Percentiles rank a stretch among this genome's conserved stretches.
Evolutionary conservation across 176 grass and related monocot species (phyloP).

Genomic region (Hyparrhenia diplandra): DNA sequence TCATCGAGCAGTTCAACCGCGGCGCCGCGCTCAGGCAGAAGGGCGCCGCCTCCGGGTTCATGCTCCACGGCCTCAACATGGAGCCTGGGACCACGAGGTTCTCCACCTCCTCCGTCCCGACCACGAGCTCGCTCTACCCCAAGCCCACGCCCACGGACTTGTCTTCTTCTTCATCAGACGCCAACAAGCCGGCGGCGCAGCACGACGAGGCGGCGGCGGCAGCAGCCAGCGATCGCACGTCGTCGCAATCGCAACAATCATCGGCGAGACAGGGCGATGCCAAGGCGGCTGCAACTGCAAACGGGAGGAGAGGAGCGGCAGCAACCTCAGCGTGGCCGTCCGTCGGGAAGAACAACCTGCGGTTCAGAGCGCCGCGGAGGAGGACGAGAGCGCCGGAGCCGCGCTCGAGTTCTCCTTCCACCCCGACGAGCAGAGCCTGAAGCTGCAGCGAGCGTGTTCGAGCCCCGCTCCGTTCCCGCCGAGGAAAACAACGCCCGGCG

Average conservation of each 20-base stretch:
- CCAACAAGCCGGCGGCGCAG: not conserved
- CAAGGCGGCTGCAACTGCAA: not conserved
- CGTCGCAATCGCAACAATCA: not conserved
- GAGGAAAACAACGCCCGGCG: not conserved
- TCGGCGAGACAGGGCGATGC: not conserved
- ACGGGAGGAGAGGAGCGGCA: not conserved
- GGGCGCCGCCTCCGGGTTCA: constrained; percentile 23
- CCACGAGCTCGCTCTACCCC: not conserved
- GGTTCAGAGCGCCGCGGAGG: not conserved
- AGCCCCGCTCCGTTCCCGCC: constrained; percentile 26
- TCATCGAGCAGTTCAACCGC: constrained; percentile 48
- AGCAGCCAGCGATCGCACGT: not conserved
- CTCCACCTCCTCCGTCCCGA: not conserved
- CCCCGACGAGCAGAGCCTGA: constrained; percentile 34
- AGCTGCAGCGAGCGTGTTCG: constrained; percentile 12
- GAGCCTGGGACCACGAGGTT: constrained; percentile 20
- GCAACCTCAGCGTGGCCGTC: constrained; percentile 20
- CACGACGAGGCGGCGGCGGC: not conserved
- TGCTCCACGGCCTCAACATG: constrained; percentile 37
- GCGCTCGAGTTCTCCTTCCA: constrained; percentile 51
- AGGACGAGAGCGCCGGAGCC: not conserved
- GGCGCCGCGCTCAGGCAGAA: constrained; percentile 36
- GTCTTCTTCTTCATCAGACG: not conserved
- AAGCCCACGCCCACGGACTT: not conserved
- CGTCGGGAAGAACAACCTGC: not conserved